Evolutionary conservation across 805 yeast genomes (phyloP).

Genomic region (Candida sakaeoensis): DNA sequence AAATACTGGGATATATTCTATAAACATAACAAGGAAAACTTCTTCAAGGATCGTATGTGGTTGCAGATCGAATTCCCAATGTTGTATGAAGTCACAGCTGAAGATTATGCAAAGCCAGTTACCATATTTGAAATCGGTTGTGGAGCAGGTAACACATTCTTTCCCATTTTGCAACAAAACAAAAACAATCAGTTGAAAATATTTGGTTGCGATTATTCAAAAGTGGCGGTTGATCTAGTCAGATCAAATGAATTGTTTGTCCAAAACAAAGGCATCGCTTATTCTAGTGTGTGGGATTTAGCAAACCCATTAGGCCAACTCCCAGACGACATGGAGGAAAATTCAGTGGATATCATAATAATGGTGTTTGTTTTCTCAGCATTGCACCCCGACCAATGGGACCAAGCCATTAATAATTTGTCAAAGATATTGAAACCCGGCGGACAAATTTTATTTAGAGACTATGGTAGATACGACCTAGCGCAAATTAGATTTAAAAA

Average conservation of each 20-base stretch:
- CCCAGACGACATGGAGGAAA: slow-evolving; percentile 81
- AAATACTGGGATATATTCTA: slow-evolving; percentile 95
- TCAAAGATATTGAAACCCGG: slow-evolving; percentile 82
- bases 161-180: slow-evolving; percentile 81
- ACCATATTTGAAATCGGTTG: slow-evolving; percentile 91
- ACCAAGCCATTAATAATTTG: slow-evolving; percentile 68
- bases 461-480: slow-evolving; percentile 92
- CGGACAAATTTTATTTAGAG: slow-evolving; percentile 84
- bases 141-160: slow-evolving; percentile 97
- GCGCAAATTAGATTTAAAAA: slow-evolving; percentile 94
- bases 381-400: slow-evolving; percentile 88
- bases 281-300: slow-evolving; percentile 93
- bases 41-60: slow-evolving; percentile 97
- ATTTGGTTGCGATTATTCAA: slow-evolving; percentile 85
- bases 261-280: slow-evolving; percentile 51
- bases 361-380: slow-evolving; percentile 95
- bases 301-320: slow-evolving; percentile 67
- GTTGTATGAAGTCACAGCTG: slow-evolving; percentile 68
- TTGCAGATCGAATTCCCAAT: slow-evolving; percentile 89
- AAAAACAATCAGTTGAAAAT: slow-evolving; percentile 71
- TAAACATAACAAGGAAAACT: slow-evolving; percentile 84
- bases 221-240: slow-evolving; percentile 85
- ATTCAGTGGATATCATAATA: slow-evolving; percentile 87
- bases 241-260: slow-evolving; percentile 58
- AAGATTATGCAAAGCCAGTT: slow-evolving; percentile 62